Base-by-base conservation (phyloP, 352 stramenopile genomes). In the Thraustochytrium sp. region DNA sequence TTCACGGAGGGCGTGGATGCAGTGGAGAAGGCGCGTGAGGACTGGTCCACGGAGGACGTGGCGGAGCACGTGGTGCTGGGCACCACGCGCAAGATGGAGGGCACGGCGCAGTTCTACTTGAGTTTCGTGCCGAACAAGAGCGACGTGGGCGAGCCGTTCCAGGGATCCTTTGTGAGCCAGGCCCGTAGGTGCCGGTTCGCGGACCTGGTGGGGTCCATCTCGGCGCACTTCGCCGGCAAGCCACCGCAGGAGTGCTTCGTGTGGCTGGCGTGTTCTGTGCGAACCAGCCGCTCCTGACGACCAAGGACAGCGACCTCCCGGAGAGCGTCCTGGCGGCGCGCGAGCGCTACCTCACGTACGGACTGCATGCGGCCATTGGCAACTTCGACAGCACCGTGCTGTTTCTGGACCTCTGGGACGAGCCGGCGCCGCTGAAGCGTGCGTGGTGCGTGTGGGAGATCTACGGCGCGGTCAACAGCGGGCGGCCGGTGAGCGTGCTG, bases 401-500 rank as follows among this genome's bases (percentile, higher is more conserved):
- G 9, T 82, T 53, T n/a, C 16, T 82, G 63, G 26, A 82, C 16
- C 18, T 3, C 3, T 82, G 73, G 73, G 38, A 31, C 11, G 18
- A 82, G 4, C 73, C 73, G 18, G 21, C 23, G 13, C 51, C 73
- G 9, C 36, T 82, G 73, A 4, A 82, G 36, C 51, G 59, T 29
- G 51, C 73, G 16, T 82, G 73, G 73, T 82, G 73, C 42, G 73
- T 82, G 29, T 82, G 73, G 73, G 73, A 82, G 49, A 82, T 82
- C n/a, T 49, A 59, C 4, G 51, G 72, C n/a, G 42, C 44, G 8
- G 16, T 64, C 16, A 4, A 64, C 5, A 26, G 21, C 31, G 64
- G 26, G 26, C 40, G 48, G 11, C 3, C 3, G 11, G 26, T 76
- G 16, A 4, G 31, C 23, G 36, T 68, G 9, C 31, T 76, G 3